Percentiles rank a stretch among this genome's conserved stretches.
phyloP scores from a whole-genome alignment of 768 basidiomycete species.

The Rhizopogon salebrosus region DNA sequence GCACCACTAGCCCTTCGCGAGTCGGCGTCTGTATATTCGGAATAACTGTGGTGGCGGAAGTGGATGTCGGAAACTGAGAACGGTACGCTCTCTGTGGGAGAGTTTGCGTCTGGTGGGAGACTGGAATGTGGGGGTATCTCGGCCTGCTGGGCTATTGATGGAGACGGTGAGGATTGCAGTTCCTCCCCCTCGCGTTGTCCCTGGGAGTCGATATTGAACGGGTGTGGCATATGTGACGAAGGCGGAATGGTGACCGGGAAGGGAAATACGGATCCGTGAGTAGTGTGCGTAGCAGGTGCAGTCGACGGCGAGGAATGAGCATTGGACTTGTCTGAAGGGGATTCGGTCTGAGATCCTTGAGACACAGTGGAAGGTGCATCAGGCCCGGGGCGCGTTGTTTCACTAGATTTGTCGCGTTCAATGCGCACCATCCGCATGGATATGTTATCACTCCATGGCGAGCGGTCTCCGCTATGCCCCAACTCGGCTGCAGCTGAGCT shows the following conservation, averaged over 20 bases:
- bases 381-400: constrained; percentile 14
- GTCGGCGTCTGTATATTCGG: constrained; percentile 24
- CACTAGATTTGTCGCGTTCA: constrained; percentile 14
- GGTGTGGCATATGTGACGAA: constrained; percentile 29
- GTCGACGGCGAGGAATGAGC: constrained; percentile 11
- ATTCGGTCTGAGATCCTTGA: constrained; percentile 15
- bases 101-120: constrained; percentile 29
- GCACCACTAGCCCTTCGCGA: constrained; percentile 28
- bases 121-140: constrained; percentile 26
- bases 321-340: constrained; percentile 21
- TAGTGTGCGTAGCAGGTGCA: constrained; percentile 17
- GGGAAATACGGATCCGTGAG: constrained; percentile 31
- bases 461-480: constrained; percentile 13
- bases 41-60: constrained; percentile 39
- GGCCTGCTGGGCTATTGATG: constrained; percentile 20
- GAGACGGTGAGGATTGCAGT: background rate
- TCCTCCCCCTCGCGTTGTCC: constrained; percentile 3
- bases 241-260: constrained; percentile 43
- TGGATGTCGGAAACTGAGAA: constrained; percentile 51
- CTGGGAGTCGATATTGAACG: constrained; percentile 13
- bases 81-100: constrained; percentile 54
- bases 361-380: constrained; percentile 30
- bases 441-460: constrained; percentile 12
- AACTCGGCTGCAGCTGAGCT: constrained; percentile 23
- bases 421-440: constrained; percentile 14